Evolutionary conservation across 2,329 filamentous ascomycete species (phyloP), one percentile per base, ranked within the genome.

Genomic region (Shiraia sp.): DNA sequence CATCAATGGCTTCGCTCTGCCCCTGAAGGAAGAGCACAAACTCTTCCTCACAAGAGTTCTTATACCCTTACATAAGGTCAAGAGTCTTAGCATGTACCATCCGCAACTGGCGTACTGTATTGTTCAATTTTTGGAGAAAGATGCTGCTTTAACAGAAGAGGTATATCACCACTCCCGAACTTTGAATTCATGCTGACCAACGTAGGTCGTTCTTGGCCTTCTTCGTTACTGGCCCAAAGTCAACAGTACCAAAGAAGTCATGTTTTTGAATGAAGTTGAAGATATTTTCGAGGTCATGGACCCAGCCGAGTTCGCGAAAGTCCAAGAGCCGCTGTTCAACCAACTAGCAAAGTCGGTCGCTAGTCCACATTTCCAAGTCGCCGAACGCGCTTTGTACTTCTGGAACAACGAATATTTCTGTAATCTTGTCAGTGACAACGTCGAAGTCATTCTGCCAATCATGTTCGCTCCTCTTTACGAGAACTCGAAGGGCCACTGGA

Each of bases 401-500:
- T 99, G 93, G 93, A 99, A 99, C 78, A 99, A 99, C 66, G 93
- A 99, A 71, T 99, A 99, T 71, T 99, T 99, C 75, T 99, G 93
- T 78, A 99, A 97, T 66, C 79, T 99, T 45, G 93, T 99, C 56
- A 96, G 91, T 75, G 93, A 99, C 73, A 99, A 99, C 62, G 93
- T 99, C 40, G 92, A 97, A 64, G 92, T 96, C 32, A 99, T 99
- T 59, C 78, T 99, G 31, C 93, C 93, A 3, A 99, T 99, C 67
- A 99, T 99, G 93, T 99, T 99, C 73, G 91, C 92, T 17, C 92
- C 93, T 2, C 79, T 99, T 22, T 99, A 96, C 61, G 93, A 99
- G 72, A 99, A 99, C 70, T 97, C 92, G 4, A 99, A 99, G 75
- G 92, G 92, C 9, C 93, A 99, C 67, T 99, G 93, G 93, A 99